These are phyloP conservation scores for Solanum pinnatisectum DNA, from an alignment of 257 asterid species.

Conservation along the genomic window DNA sequence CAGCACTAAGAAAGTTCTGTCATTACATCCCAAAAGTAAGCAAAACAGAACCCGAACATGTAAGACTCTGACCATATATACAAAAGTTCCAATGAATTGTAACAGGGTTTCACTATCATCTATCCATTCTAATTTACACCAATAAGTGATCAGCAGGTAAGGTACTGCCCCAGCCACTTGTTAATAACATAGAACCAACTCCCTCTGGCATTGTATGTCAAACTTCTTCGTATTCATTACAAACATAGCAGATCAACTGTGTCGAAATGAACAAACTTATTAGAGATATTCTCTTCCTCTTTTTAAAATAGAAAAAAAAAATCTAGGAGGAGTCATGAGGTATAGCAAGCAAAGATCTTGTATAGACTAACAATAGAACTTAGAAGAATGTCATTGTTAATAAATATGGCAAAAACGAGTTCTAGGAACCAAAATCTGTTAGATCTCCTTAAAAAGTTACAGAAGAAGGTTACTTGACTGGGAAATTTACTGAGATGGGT, in stretches of 20 bases:
- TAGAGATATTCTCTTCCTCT: neutral
- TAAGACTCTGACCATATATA: neutral
- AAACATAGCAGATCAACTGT: neutral
- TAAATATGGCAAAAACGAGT: neutral
- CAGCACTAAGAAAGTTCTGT: neutral
- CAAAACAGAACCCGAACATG: neutral
- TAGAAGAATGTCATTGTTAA: neutral
- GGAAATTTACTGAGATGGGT: neutral
- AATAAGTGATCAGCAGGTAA: neutral
- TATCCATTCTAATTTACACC: neutral
- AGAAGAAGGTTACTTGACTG: neutral
- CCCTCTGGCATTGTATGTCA: neutral
- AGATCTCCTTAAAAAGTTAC: neutral
- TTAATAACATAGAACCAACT: neutral
- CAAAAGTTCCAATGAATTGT: neutral
- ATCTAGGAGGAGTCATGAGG: neutral
- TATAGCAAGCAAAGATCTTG: neutral
- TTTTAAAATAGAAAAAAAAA: neutral
- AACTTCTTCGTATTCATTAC: neutral
- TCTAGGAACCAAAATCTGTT: neutral
- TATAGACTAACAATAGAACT: conserved; percentile 1
- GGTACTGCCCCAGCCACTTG: neutral
- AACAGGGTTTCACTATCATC: neutral
- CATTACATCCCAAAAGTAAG: neutral
- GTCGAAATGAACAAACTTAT: neutral